These are phyloP conservation scores for Cucurbita moschata DNA, from an alignment of 306 rosid genomes.

Conservation along the genomic window DNA sequence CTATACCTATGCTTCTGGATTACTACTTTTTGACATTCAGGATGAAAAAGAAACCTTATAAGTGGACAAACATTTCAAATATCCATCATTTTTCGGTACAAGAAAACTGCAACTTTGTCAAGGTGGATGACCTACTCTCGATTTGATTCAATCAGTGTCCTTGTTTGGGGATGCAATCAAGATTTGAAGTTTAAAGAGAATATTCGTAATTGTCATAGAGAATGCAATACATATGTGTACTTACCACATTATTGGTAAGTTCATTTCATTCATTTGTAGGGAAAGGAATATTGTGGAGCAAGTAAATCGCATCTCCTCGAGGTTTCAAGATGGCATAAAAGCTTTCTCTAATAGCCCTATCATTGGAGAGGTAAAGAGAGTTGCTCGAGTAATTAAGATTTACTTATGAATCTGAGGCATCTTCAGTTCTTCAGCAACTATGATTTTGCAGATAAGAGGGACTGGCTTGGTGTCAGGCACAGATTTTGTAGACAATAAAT, in stretches of 20 bases:
- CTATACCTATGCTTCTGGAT: background rate
- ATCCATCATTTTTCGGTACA: background rate
- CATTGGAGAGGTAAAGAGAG: constrained; percentile 59
- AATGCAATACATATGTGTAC: too few species aligned
- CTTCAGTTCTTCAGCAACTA: background rate
- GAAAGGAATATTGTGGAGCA: constrained; percentile 58
- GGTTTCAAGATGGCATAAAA: constrained; percentile 79
- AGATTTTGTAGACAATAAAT: constrained; percentile 67
- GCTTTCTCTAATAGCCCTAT: constrained; percentile 72
- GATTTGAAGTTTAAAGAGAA: background rate
- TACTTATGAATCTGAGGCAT: background rate
- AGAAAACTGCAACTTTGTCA: background rate
- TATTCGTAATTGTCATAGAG: too few species aligned
- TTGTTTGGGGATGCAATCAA: background rate
- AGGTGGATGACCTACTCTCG: background rate
- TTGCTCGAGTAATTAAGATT: background rate
- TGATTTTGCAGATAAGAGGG: constrained; percentile 65
- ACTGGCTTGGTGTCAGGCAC: constrained; percentile 63
- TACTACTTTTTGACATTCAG: background rate
- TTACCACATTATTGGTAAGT: background rate
- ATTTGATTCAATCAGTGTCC: background rate
- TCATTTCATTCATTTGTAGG: constrained; percentile 25
- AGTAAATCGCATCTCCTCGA: constrained; percentile 42
- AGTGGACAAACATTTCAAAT: background rate
- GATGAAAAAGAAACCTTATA: background rate